Evolutionary conservation across 176 grass and related monocot genomes (phyloP).

Genomic region (Hsuehochloa calcarea): DNA sequence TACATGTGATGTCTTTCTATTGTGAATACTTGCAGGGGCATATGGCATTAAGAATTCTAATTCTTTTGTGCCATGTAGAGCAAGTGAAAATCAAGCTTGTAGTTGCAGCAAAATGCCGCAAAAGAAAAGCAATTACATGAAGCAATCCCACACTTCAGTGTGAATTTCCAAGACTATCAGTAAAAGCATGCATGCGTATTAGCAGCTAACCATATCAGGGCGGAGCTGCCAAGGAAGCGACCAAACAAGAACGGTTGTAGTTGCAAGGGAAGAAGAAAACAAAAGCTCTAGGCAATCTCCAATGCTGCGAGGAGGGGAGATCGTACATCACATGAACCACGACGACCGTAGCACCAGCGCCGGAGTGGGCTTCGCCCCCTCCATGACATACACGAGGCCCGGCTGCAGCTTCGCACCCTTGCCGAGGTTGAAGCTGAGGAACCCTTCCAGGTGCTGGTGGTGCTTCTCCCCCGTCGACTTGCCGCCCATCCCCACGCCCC

Average conservation of each 20-base stretch:
- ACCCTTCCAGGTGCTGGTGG: conserved; percentile 48
- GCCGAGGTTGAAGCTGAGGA: conserved; percentile 74
- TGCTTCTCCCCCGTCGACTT: conserved; percentile 26
- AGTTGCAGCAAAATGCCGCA: neutral
- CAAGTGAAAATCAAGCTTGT: neutral
- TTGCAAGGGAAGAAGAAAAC: neutral
- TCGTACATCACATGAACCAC: conserved; percentile 58
- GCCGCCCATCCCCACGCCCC: conserved; percentile 64
- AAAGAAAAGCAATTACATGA: conserved; percentile 1
- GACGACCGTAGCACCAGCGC: conserved; percentile 62
- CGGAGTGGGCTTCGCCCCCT: conserved; percentile 35
- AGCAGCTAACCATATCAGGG: neutral
- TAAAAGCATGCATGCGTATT: conserved; percentile 26
- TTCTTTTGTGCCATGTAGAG: neutral
- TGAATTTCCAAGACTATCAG: neutral
- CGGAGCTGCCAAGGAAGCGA: neutral
- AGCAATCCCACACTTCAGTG: neutral
- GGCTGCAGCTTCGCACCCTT: conserved; percentile 72
- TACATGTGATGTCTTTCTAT: too few species aligned
- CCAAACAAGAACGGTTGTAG: neutral
- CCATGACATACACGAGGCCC: conserved; percentile 47
- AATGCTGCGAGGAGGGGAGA: neutral
- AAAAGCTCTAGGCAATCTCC: neutral
- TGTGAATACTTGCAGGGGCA: too few species aligned
- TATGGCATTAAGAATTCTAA: neutral